These are phyloP conservation scores for Kokia cookei DNA, from an alignment of 441 rosid species.

Conservation along the genomic window DNA sequence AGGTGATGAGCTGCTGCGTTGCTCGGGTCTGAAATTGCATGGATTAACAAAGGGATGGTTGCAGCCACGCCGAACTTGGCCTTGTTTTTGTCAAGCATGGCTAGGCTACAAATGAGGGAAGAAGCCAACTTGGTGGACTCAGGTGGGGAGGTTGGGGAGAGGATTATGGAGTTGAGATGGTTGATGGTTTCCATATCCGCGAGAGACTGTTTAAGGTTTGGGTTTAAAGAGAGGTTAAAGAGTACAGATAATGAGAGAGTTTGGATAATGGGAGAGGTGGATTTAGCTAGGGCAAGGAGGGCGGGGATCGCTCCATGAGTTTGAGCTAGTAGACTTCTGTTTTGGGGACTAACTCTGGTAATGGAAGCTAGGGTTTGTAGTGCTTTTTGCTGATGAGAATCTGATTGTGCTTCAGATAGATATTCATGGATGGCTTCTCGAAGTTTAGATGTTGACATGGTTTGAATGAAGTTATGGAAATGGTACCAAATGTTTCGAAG, in stretches of 20 bases:
- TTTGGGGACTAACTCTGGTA: conserved; percentile 42
- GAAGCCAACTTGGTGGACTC: conserved; percentile 33
- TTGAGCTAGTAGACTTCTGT: conserved; percentile 39
- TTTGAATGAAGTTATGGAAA: background rate
- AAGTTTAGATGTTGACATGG: conserved; percentile 17
- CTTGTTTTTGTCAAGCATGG: conserved; percentile 64
- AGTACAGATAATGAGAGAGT: conserved; percentile 37
- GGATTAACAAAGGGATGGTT: conserved; percentile 34
- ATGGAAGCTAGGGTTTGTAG: conserved; percentile 38
- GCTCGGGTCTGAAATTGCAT: conserved; percentile 20
- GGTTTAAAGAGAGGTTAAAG: conserved; percentile 57
- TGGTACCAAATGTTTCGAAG: background rate
- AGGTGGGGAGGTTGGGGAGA: conserved; percentile 19
- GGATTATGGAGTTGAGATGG: conserved; percentile 38
- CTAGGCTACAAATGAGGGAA: conserved; percentile 52
- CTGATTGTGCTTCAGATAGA: conserved; percentile 29
- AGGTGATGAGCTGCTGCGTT: conserved; percentile 32
- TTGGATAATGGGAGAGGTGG: conserved; percentile 23
- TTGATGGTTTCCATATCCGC: conserved; percentile 40
- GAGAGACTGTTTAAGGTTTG: conserved; percentile 38
- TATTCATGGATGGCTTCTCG: conserved; percentile 26
- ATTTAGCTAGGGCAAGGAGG: conserved; percentile 30
- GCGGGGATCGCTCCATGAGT: conserved; percentile 31
- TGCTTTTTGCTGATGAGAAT: conserved; percentile 34
- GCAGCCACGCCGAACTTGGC: conserved; percentile 62